These are phyloP conservation scores for Polyporus arcularius DNA, from an alignment of 768 basidiomycete genomes.

Conservation along the genomic window DNA sequence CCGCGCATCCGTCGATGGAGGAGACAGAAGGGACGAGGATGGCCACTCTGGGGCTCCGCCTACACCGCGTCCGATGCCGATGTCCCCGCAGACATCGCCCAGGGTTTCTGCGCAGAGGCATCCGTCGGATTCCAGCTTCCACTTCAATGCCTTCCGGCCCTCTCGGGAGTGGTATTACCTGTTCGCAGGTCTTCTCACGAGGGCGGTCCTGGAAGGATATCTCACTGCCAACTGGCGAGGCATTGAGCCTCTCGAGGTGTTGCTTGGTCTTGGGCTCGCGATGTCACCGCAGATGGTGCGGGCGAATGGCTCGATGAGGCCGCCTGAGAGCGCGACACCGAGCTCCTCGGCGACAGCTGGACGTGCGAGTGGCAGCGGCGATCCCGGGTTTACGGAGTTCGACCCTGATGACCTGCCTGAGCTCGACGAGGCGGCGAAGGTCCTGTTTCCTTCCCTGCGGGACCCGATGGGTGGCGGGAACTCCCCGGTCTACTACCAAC, in stretches of 20 bases:
- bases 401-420: conserved; percentile 79
- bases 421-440: conserved; percentile 60
- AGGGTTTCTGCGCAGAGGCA: conserved; percentile 21
- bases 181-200: conserved; percentile 71
- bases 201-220: conserved; percentile 86
- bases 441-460: conserved; percentile 61
- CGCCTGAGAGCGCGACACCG: not conserved
- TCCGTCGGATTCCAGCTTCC: conserved; percentile 18
- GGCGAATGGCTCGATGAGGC: not conserved
- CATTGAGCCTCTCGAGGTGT: conserved; percentile 63
- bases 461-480: conserved; percentile 35
- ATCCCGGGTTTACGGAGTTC: conserved; percentile 52
- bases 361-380: conserved; percentile 15
- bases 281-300: not conserved
- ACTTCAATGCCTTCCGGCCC: conserved; percentile 53
- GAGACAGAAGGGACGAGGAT: conserved; percentile 29
- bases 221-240: conserved; percentile 82
- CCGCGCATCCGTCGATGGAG: conserved; percentile 45
- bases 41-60: conserved; percentile 2
- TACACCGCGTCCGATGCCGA: conserved; percentile 8
- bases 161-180: conserved; percentile 83
- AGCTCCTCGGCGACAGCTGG: conserved; percentile 6
- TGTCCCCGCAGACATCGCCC: conserved; percentile 26
- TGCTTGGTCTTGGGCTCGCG: conserved; percentile 68
- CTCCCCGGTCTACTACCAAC: conserved; percentile 31